A percentile compares a stretch with the other conserved stretches of the same genome.
phyloP scores from a whole-genome alignment of 768 basidiomycete genomes.

The Glaciozyma martinii region DNA sequence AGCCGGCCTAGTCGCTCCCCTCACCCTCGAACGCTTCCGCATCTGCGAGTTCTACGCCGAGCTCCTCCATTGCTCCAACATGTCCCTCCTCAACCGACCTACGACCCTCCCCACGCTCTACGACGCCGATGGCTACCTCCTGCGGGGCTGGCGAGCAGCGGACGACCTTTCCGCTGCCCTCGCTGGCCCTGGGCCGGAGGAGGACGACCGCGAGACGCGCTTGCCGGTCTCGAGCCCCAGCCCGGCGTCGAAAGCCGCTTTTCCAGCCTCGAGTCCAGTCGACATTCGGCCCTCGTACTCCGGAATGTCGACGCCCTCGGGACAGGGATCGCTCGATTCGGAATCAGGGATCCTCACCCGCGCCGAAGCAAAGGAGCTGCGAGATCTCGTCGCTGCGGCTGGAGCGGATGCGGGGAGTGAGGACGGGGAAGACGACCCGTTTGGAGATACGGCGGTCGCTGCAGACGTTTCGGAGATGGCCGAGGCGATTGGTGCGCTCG shows the following conservation, averaged over 20 bases:
- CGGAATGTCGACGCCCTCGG: slow-evolving; percentile 17
- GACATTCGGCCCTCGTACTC: background rate
- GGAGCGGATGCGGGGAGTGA: background rate
- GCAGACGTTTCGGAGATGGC: background rate
- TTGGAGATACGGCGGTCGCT: background rate
- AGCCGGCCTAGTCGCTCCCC: slow-evolving; percentile 61
- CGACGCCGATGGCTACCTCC: slow-evolving; percentile 60
- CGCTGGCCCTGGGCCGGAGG: slow-evolving; percentile 35
- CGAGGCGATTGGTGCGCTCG: slow-evolving; percentile 26
- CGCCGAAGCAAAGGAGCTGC: slow-evolving; percentile 15
- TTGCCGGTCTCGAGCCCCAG: background rate
- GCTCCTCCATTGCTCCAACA: slow-evolving; percentile 93
- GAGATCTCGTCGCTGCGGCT: slow-evolving; percentile 28
- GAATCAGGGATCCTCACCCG: slow-evolving; percentile 24
- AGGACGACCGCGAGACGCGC: slow-evolving; percentile 2
- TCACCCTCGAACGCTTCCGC: slow-evolving; percentile 89
- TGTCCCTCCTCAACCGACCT: slow-evolving; percentile 84
- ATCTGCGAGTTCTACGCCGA: slow-evolving; percentile 96
- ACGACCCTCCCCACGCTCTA: slow-evolving; percentile 59
- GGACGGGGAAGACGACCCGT: slow-evolving; percentile 4
- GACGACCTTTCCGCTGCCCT: slow-evolving; percentile 83
- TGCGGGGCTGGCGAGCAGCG: slow-evolving; percentile 68
- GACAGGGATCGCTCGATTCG: slow-evolving; percentile 17
- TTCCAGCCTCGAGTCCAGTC: background rate
- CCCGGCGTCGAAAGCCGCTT: background rate